A percentile compares a stretch with the other conserved stretches of the same genome.
phyloP scores from a whole-genome alignment of 208 protist genomes.

The Trypanosoma cruzi region DNA sequence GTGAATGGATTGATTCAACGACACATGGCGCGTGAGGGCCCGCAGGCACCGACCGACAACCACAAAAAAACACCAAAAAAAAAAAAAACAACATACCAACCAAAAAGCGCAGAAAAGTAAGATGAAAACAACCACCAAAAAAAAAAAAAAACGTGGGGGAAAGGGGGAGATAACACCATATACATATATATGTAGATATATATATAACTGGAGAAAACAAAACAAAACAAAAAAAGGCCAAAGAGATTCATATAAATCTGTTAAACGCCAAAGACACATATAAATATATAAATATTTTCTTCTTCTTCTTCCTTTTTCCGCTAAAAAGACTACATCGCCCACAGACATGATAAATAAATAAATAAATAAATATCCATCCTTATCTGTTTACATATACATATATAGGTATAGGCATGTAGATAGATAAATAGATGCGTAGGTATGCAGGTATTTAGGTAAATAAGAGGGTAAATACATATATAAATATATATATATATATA shows the following conservation, averaged over 20 bases:
- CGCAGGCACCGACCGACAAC: constrained; percentile 7
- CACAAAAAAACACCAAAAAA: constrained; percentile 18
- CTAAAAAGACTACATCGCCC: too few relatives aligned
- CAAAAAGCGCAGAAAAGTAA: not conserved
- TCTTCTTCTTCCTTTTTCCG: too few relatives aligned
- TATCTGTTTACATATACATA: not conserved
- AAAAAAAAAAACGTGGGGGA: constrained; percentile 19
- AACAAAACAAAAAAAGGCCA: constrained; percentile 6
- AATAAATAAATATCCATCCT: not conserved
- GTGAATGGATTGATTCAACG: too few relatives aligned
- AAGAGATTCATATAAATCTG: too few relatives aligned
- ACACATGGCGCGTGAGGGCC: not conserved
- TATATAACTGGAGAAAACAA: constrained; percentile 8
- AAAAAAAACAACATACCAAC: not conserved
- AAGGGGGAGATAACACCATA: too few relatives aligned
- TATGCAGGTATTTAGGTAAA: too few relatives aligned
- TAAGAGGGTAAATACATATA: not conserved
- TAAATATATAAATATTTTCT: too few relatives aligned
- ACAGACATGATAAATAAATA: not conserved
- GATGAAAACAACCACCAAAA: constrained; percentile 6
- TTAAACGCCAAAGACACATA: too few relatives aligned
- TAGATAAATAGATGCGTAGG: too few relatives aligned
- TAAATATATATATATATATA: constrained; percentile 9
- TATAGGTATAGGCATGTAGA: not conserved
- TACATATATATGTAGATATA: constrained; percentile 8